Evolutionary conservation across 768 basidiomycete species (phyloP).

Genomic region (Plicaturopsis crispa): DNA sequence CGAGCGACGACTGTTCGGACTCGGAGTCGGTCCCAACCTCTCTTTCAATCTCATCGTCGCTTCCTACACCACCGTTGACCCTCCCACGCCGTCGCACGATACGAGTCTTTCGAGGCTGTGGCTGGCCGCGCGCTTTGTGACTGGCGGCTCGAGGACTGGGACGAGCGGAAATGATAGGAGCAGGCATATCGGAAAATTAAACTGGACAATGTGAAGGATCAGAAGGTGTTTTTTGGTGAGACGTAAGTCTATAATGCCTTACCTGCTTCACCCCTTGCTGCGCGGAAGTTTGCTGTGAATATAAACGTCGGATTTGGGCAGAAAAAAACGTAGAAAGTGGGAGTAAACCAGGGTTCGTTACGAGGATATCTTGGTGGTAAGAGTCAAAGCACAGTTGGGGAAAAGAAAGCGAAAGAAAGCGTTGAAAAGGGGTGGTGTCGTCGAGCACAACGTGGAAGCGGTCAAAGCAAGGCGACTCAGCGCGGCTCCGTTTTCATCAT

Average conservation of each 20-base stretch:
- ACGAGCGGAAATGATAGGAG: conserved; percentile 26
- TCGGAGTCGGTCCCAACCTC: conserved; percentile 69
- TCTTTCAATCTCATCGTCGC: conserved; percentile 74
- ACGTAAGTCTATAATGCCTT: too few relatives aligned
- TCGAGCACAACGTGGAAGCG: too few relatives aligned
- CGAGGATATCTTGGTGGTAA: conserved; percentile 27
- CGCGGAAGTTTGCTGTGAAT: too few relatives aligned
- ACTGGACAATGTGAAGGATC: conserved; percentile 7
- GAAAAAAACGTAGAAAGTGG: conserved; percentile 13
- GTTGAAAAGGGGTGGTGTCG: conserved; percentile 7
- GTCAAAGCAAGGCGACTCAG: too few relatives aligned
- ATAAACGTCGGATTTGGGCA: too few relatives aligned
- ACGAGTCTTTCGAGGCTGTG: conserved; percentile 32
- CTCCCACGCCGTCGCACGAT: conserved; percentile 57
- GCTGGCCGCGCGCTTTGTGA: conserved; percentile 22
- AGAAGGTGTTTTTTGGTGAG: too few relatives aligned
- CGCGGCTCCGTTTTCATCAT: too few relatives aligned
- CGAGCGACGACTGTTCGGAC: conserved; percentile 47
- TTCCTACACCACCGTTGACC: conserved; percentile 49
- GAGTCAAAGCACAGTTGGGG: conserved; percentile 15
- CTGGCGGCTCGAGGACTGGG: conserved; percentile 20
- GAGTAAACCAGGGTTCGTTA: conserved; percentile 6
- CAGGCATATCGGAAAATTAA: conserved; percentile 35
- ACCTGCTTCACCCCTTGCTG: too few relatives aligned
- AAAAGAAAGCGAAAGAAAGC: conserved; percentile 15